phyloP scores from a whole-genome alignment of 441 rosid species.

The Populus hybrid region DNA sequence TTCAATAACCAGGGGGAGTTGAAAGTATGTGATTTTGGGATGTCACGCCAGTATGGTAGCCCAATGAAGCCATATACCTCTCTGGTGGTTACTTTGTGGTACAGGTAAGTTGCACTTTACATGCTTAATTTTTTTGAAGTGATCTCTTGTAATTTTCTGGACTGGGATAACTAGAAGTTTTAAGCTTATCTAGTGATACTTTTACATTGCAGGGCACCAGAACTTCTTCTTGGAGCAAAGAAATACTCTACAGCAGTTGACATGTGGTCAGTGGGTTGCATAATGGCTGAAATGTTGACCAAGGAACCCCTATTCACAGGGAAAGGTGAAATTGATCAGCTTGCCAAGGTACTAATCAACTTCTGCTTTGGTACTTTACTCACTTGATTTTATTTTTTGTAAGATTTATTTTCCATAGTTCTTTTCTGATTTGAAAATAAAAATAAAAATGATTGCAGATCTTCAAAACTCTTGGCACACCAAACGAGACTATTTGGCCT shows the following conservation, averaged over 20 bases:
- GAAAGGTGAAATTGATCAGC: slow-evolving; percentile 63
- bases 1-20: slow-evolving; percentile 35
- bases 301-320: slow-evolving; percentile 72
- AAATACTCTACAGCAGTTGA: slow-evolving; percentile 80
- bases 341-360: slow-evolving; percentile 46
- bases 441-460: slow-evolving; percentile 53
- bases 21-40: slow-evolving; percentile 70
- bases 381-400: neutral
- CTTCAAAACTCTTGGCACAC: slow-evolving; percentile 73
- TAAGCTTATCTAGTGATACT: slow-evolving; percentile 7
- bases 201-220: slow-evolving; percentile 68
- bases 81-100: slow-evolving; percentile 78
- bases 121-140: neutral
- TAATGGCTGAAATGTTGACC: slow-evolving; percentile 81
- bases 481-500: slow-evolving; percentile 65
- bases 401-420: neutral
- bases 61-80: slow-evolving; percentile 76
- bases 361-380: neutral
- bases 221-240: slow-evolving; percentile 77
- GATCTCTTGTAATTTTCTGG: neutral
- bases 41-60: slow-evolving; percentile 85
- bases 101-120: slow-evolving; percentile 50
- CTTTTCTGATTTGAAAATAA: slow-evolving; percentile 36
- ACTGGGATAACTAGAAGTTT: neutral
- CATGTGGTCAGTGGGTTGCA: slow-evolving; percentile 97